Evolutionary conservation across 352 stramenopile genomes (phyloP), one percentile per base, ranked within the genome.

Genomic region (Phytophthora litchii): DNA sequence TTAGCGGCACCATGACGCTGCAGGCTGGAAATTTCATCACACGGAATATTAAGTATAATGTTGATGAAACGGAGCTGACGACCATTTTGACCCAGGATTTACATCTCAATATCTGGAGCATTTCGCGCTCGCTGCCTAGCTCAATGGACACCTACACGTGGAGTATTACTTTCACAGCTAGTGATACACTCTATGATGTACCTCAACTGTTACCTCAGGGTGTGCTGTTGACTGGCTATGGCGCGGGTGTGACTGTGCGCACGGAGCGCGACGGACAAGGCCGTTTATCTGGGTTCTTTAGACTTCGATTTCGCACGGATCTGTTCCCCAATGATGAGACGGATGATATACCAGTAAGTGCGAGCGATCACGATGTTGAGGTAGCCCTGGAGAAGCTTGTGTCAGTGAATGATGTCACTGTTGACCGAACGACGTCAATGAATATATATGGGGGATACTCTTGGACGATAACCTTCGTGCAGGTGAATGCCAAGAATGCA

Each of bases 391-490:
- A 92, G 37, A 80, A 83, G n/a, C 60, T 94, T n/a, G 59, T 83
- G 9, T 89, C 83, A 10, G 74, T 94, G 48, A 80, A 80, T 45
- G 70, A 89, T 45, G 83, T 92, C 4, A 47, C 41, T 9, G 85
- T 95, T 1, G 60, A 71, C 3, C 80, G 82, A 0, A 88, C 82
- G 0, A 74, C 78, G 3, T 55, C 80, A 21, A 90, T 91, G 78
- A 93, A 95, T 38, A 41, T 40, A 3, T 89, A 73, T 41, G 86
- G 84, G 13, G 84, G 84, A 11, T 95, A 94, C 57, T 83, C 86
- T n/a, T 95, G 86, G 86, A 91, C 80, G 0, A 59, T 95, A 32
- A 95, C 86, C 11, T 95, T 95, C 50, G 32, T 90, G 3, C 62
- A 89, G 46, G 77, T 94, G 7, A 94, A 92, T 64, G 83, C 80